Evolutionary conservation across 176 grass and related monocot genomes (phyloP), one percentile per base, ranked within the genome.

Genomic region (Elymus sibiricus): DNA sequence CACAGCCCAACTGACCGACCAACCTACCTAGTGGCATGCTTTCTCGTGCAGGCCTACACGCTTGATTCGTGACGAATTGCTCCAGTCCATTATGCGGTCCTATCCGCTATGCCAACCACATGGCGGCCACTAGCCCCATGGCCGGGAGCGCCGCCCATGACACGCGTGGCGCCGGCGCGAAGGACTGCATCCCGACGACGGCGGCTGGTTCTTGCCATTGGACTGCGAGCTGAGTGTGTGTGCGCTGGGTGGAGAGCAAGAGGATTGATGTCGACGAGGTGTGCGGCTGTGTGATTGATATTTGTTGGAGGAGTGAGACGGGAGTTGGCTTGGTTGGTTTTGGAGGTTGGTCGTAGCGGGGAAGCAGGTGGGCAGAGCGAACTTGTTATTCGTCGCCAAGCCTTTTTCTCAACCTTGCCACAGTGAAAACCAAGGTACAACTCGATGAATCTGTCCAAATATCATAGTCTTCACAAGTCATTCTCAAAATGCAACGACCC

Each of bases 41-140:
- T 76, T 81, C 34, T 29, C 29, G 29, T 29, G 29, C 29, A 29
- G 29, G 29, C 13, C 39, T 85, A 82, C 82, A 85, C 35, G 87
- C 78, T 49, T 70, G 28, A 66, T 24, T 35, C 38, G 12, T 12
- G 70, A 25, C 25, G 6, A 13, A 22, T 22, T 25, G 31, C 16
- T 39, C 21, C 6, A 10, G 81, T 40, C 82, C 31, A n/a, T 21
- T 3, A 25, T 40, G 8, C 38, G 7, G 46, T 11, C 27, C 71
- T 22, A 65, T 83, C 60, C 80, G 70, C 83, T 82, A 82, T 64
- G 70, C 65, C 89, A 86, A 64, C 84, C 56, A 87, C 80, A 90
- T 79, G 84, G 89, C 74, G 66, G 89, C 66, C 62, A 90, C 71
- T 11, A 87, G 73, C 60, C 49, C 46, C 46, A 79, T n/a, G 76